These are phyloP conservation scores for Aplosporella prunicola DNA, from an alignment of 2,329 filamentous ascomycete genomes.

Conservation along the genomic window DNA sequence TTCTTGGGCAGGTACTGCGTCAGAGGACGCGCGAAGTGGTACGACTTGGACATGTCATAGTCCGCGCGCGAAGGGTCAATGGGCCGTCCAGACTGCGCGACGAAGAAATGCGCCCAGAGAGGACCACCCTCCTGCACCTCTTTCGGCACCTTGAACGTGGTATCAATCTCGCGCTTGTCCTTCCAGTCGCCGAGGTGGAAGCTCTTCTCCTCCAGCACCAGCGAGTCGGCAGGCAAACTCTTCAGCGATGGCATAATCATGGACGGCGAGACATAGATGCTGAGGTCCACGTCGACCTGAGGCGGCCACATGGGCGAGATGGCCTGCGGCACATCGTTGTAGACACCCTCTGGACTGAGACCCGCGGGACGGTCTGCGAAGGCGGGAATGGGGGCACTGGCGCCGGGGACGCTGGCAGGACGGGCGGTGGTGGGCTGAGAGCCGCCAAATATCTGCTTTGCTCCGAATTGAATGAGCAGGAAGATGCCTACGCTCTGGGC, in stretches of 20 bases:
- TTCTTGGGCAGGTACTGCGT: conserved; percentile 89
- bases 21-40: conserved; percentile 74
- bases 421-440: conserved; percentile 10
- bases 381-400: conserved; percentile 26
- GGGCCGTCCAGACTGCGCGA: conserved; percentile 64
- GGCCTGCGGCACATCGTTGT: conserved; percentile 56
- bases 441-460: conserved; percentile 45
- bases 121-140: conserved; percentile 86
- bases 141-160: conserved; percentile 65
- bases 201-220: conserved; percentile 69
- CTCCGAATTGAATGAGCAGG: conserved; percentile 47
- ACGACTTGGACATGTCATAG: conserved; percentile 68
- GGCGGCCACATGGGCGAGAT: conserved; percentile 83
- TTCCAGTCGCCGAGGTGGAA: conserved; percentile 73
- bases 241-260: conserved; percentile 59
- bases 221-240: conserved; percentile 53
- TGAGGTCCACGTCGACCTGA: conserved; percentile 70
- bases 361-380: conserved; percentile 27
- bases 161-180: conserved; percentile 68
- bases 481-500: conserved; percentile 52
- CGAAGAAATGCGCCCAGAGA: conserved; percentile 88
- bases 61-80: conserved; percentile 64
- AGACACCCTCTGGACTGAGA: conserved; percentile 46
- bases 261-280: conserved; percentile 73
- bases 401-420: conserved; percentile 14